Base-by-base conservation (phyloP, 192 early-diverging fungal genomes). In the Globomyces pollinis-pini region DNA sequence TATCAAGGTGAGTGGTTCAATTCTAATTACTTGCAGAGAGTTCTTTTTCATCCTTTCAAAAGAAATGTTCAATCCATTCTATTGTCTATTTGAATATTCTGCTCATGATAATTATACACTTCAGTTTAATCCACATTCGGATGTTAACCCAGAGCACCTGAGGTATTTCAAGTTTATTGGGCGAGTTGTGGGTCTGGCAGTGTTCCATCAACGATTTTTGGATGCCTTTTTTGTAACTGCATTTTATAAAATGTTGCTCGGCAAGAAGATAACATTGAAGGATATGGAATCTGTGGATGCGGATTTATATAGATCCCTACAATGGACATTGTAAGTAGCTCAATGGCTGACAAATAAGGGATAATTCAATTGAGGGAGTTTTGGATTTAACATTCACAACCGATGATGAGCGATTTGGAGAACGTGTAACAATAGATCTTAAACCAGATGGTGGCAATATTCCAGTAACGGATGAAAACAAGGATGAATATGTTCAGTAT, bases 161-260 rank as follows among this genome's bases (percentile, higher is more conserved):
- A 93, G 93, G 70, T 95, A 96, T 77, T 98, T 96, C 76, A 88
- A 87, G 70, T 98, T 98, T 62, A 98, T 98, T 67, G 95, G 95
- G 3, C 91, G 95, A 49, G 87, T 93, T 21, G 88, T 96, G 63
- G 95, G 95, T 6, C 72, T 98, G 63, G 88, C 93, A 6, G 91
- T 98, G 35, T 96, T 96, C 86, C 95, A 98, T 73, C 90, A 93
- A 51, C 85, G 93, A 16, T 94, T 93, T 75, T 76, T 98, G 50
- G 95, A 96, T 56, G 89, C 93, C 1, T 98, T 94, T 76, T 98
- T 96, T 57, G 88, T 94, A 53, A 87, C 86, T 11, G 87, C 91
- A 20, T 93, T 98, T 70, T 98, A 98, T 74, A 98, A 96, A 77
- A 88, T 90, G 81, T 88, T 98, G 36, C 63, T 98, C 39, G 84